phyloP scores from a whole-genome alignment of 352 stramenopile species.

The Phytophthora citricola region DNA sequence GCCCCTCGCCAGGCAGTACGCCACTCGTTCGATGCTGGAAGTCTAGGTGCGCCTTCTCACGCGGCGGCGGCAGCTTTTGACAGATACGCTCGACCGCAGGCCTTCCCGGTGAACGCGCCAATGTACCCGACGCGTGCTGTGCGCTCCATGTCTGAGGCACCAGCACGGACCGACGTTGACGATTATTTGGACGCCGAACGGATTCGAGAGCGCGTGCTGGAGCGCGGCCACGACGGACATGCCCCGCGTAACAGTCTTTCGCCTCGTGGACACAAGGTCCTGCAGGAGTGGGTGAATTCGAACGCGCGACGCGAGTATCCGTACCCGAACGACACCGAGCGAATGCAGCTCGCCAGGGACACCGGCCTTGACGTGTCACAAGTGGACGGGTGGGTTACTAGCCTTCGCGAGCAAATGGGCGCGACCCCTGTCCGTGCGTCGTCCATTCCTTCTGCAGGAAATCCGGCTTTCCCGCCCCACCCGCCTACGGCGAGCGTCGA shows the following conservation, averaged over 20 bases:
- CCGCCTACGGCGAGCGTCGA: slow-evolving; percentile 56
- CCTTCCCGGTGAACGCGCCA: slow-evolving; percentile 29
- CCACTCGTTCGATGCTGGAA: slow-evolving; percentile 79
- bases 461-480: slow-evolving; percentile 66
- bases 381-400: slow-evolving; percentile 88
- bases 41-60: slow-evolving; percentile 46
- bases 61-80: slow-evolving; percentile 29
- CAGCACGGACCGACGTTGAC: slow-evolving; percentile 53
- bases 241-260: slow-evolving; percentile 59
- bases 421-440: slow-evolving; percentile 20
- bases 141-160: slow-evolving; percentile 77
- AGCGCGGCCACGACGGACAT: slow-evolving; percentile 46
- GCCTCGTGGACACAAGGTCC: slow-evolving; percentile 74
- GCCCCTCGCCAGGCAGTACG: slow-evolving; percentile 48
- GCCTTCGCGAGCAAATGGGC: slow-evolving; percentile 70
- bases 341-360: slow-evolving; percentile 75
- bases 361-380: slow-evolving; percentile 81
- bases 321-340: slow-evolving; percentile 70
- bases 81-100: slow-evolving; percentile 37
- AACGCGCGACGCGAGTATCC: slow-evolving; percentile 71
- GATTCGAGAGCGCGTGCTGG: slow-evolving; percentile 67
- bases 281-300: slow-evolving; percentile 81
- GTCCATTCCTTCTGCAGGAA: slow-evolving; percentile 69
- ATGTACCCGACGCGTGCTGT: slow-evolving; percentile 52
- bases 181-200: slow-evolving; percentile 76